Evolutionary conservation across 129 eudicot genomes (phyloP).

Genomic region (Helichrysum umbraculigerum): DNA sequence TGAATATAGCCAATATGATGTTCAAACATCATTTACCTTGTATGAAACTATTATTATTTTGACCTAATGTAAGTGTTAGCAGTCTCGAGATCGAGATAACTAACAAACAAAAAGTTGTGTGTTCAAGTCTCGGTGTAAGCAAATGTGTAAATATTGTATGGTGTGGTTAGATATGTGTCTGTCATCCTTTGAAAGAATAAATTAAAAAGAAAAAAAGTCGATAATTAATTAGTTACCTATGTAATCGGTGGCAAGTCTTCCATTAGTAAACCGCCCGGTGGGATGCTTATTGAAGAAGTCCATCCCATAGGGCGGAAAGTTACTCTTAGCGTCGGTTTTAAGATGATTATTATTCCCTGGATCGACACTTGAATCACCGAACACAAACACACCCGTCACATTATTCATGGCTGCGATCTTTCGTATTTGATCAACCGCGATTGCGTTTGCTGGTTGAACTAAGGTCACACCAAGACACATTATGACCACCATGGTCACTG

Average conservation of each 20-base stretch:
- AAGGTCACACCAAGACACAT: conserved; percentile 16
- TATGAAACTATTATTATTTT: neutral
- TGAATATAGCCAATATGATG: too few species aligned
- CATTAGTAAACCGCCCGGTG: conserved; percentile 71
- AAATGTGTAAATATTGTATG: too few species aligned
- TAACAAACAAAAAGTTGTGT: too few species aligned
- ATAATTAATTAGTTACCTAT: conserved; percentile 37
- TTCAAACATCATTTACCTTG: neutral
- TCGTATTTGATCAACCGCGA: conserved; percentile 26
- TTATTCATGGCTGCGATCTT: conserved; percentile 35
- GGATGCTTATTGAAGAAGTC: conserved; percentile 52
- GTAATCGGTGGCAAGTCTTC: conserved; percentile 67
- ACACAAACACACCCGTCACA: conserved; percentile 47
- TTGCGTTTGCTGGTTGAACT: conserved; percentile 17
- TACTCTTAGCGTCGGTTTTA: conserved; percentile 40
- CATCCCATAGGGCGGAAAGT: conserved; percentile 67
- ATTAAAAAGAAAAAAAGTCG: too few species aligned
- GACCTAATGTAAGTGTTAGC: neutral
- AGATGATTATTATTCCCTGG: conserved; percentile 66
- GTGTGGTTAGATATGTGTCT: too few species aligned
- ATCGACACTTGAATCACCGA: conserved; percentile 72
- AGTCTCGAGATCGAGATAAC: too few species aligned
- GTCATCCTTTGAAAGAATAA: too few species aligned
- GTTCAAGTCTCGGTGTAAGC: too few species aligned
- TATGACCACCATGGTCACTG: conserved; percentile 21